Conservation (phyloP, 352 stramenopile species). For the Globisporangium yorkense region DNA sequence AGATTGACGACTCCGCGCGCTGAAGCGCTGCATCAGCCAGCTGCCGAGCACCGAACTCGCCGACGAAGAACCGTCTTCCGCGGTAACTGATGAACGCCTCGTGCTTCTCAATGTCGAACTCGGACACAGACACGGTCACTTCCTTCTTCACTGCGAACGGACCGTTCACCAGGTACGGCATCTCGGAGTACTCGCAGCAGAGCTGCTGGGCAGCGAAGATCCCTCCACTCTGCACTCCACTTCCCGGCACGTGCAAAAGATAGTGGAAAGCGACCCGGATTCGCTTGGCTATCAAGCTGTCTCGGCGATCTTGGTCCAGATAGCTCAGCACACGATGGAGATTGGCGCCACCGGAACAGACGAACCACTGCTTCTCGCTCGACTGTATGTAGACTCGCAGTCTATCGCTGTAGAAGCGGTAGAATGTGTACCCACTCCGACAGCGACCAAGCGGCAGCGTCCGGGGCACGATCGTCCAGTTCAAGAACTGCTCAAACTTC, state of each 20-base stretch:
- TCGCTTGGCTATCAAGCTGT: slow-evolving; percentile 19
- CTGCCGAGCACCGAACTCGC: slow-evolving; percentile 36
- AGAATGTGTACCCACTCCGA: slow-evolving; percentile 43
- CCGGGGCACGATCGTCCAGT: slow-evolving; percentile 49
- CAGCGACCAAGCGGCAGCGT: slow-evolving; percentile 55
- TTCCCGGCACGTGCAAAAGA: slow-evolving; percentile 21
- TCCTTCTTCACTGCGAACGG: slow-evolving; percentile 45
- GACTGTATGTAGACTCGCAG: slow-evolving; percentile 49
- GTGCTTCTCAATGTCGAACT: slow-evolving; percentile 42
- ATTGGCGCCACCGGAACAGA: slow-evolving; percentile 19
- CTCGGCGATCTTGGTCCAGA: slow-evolving; percentile 34
- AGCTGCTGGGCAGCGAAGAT: slow-evolving; percentile 3
- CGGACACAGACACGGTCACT: slow-evolving; percentile 27
- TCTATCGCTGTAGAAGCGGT: slow-evolving; percentile 58
- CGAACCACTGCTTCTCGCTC: slow-evolving; percentile 39
- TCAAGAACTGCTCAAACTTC: slow-evolving; percentile 59
- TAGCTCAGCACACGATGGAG: slow-evolving; percentile 41
- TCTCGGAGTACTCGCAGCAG: slow-evolving; percentile 32
- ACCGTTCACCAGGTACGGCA: slow-evolving; percentile 26
- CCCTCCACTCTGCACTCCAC: background rate
- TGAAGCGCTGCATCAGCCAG: slow-evolving; percentile 43
- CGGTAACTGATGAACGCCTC: slow-evolving; percentile 37
- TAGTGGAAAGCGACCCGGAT: slow-evolving; percentile 39
- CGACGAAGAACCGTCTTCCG: slow-evolving; percentile 44
- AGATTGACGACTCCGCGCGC: slow-evolving; percentile 26